phyloP scores from a whole-genome alignment of 1,284 basidiomycete genomes.

The Schizophyllum commune region DNA sequence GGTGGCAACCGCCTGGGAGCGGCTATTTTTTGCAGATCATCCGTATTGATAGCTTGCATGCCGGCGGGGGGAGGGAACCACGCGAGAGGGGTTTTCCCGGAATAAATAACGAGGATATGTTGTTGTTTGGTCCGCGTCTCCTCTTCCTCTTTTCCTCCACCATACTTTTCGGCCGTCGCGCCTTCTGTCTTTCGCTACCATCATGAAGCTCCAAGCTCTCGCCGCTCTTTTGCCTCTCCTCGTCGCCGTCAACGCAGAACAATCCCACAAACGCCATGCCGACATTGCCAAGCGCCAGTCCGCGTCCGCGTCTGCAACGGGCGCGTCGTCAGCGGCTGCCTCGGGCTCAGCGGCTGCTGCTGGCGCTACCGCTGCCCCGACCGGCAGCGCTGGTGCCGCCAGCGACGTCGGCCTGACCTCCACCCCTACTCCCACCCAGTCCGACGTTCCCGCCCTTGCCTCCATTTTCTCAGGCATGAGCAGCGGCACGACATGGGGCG shows the following conservation, averaged over 20 bases:
- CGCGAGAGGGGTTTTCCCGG: too few relatives aligned
- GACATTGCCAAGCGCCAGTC: slow-evolving; percentile 23
- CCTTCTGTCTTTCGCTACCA: slow-evolving; percentile 10
- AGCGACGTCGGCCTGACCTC: slow-evolving; percentile 9
- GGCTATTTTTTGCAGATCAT: too few relatives aligned
- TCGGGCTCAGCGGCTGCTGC: slow-evolving; percentile 22
- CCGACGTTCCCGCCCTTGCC: slow-evolving; percentile 43
- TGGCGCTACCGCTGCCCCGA: slow-evolving; percentile 14
- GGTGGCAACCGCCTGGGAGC: too few relatives aligned
- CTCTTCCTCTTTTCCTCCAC: slow-evolving; percentile 9
- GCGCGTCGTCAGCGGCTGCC: slow-evolving; percentile 15
- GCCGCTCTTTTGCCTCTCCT: slow-evolving; percentile 36
- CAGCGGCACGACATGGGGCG: slow-evolving; percentile 39
- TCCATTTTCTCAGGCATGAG: slow-evolving; percentile 65
- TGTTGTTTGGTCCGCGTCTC: slow-evolving; percentile 4
- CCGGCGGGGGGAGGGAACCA: too few relatives aligned
- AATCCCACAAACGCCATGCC: slow-evolving; percentile 15
- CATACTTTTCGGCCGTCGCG: slow-evolving; percentile 4
- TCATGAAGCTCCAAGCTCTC: slow-evolving; percentile 37
- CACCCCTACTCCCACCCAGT: not conserved
- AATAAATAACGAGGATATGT: not conserved
- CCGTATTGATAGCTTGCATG: too few relatives aligned
- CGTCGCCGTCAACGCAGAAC: slow-evolving; percentile 27
- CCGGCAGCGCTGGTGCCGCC: slow-evolving; percentile 10
- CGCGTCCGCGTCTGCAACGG: slow-evolving; percentile 14